A percentile compares a stretch with the other conserved stretches of the same genome.
Evolutionary conservation across 2,329 filamentous ascomycete genomes (phyloP).

Genomic region (Fusarium staphyleae): DNA sequence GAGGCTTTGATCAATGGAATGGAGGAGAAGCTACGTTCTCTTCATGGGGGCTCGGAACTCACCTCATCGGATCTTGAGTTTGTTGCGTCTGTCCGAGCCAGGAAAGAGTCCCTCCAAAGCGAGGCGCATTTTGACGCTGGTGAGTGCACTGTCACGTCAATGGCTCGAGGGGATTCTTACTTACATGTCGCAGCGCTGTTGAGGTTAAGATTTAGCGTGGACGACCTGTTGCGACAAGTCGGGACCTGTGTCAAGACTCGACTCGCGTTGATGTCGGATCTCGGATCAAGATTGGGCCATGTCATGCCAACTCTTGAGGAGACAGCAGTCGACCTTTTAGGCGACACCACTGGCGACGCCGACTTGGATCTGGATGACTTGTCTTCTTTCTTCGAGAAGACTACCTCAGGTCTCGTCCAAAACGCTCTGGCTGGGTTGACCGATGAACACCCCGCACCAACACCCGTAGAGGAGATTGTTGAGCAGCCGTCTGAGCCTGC

Average conservation of each 20-base stretch:
- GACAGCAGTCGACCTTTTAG: constrained; percentile 38
- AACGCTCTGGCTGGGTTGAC: constrained; percentile 50
- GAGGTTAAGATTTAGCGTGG: constrained; percentile 50
- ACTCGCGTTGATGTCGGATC: constrained; percentile 44
- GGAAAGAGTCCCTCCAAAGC: constrained; percentile 45
- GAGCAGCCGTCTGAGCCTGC: constrained; percentile 35
- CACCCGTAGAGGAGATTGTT: constrained; percentile 28
- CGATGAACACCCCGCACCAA: constrained; percentile 38
- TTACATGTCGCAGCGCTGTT: constrained; percentile 39
- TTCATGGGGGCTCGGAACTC: constrained; percentile 44
- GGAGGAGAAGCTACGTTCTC: constrained; percentile 53
- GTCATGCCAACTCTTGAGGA: constrained; percentile 44
- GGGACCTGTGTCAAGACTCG: constrained; percentile 45
- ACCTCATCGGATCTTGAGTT: constrained; percentile 48
- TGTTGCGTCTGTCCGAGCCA: constrained; percentile 43
- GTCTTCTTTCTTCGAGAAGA: constrained; percentile 53
- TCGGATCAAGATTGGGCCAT: constrained; percentile 48
- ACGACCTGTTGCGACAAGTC: constrained; percentile 49
- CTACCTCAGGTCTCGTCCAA: constrained; percentile 51
- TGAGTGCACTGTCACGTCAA: constrained; percentile 32
- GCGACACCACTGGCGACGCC: constrained; percentile 40
- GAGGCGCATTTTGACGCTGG: constrained; percentile 40
- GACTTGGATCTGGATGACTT: constrained; percentile 51
- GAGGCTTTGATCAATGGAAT: constrained; percentile 65
- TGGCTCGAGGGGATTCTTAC: constrained; percentile 4